Base-by-base conservation (phyloP, 345 rosid genomes). In the Arabis hirsuta region DNA sequence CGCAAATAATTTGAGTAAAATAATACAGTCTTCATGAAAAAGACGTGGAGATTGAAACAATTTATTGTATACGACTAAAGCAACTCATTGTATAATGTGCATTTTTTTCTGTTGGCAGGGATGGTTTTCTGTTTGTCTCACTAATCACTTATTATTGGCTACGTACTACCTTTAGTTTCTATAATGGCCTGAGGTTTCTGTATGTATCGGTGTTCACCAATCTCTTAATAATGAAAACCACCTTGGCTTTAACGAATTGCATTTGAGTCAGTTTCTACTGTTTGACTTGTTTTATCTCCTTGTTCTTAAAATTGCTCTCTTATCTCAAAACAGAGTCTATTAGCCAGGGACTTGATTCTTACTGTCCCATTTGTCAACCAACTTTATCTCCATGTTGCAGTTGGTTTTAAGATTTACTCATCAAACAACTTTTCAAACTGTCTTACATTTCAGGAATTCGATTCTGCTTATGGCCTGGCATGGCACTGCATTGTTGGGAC, bases 401-500 rank as follows among this genome's bases (percentile, higher is more conserved):
- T 26, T 12, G 24, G 22, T 32, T 32, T 10, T 19, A 59, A 13
- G 29, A 27, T 67, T n/a, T 26, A 51, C 52, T 71, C 36, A 41
- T 52, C 5, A 51, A 43, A 27, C 51, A 38, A 1, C 11, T 27
- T 48, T 16, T 13, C 3, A 7, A 53, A 10, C 4, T 39, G 7
- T 45, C 45, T 16, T 2, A 16, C 53, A 4, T 78, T 51, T 36
- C 11, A 36, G 11, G 41, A 36, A 11, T 36, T 36, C 10, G 41
- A 36, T 9, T 36, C 41, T 36, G 41, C 41, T 0, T 36, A 36
- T 36, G 41, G 41, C 10, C 41, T 9, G 41, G 41, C 41, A 36
- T 36, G 41, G 41, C 41, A 36, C 10, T 36, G 41, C 11, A 9
- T 36, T 9, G 41, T 9, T 43, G 46, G 46, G 20, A 88, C 91